Percentiles rank a stretch among this genome's conserved stretches.
phyloP scores from a whole-genome alignment of 495 filamentous ascomycete genomes.

The Elasticomyces elasticus region DNA sequence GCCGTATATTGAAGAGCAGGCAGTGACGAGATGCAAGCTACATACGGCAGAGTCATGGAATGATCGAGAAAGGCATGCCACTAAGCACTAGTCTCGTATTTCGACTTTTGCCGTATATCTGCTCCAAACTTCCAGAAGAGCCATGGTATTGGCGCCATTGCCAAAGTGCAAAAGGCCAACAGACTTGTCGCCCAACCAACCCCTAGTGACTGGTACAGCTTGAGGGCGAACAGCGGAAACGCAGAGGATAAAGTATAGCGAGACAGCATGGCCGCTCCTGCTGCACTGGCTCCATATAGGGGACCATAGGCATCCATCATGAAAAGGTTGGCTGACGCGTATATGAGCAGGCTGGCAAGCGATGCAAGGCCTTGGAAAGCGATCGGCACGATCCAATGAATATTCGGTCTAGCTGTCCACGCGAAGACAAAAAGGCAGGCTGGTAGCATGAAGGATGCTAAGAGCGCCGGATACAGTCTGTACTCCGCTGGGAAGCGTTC shows the following conservation, averaged over 20 bases:
- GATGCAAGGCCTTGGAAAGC: constrained; percentile 37
- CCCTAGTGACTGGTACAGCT: constrained; percentile 33
- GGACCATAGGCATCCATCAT: constrained; percentile 51
- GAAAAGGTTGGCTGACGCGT: constrained; percentile 32
- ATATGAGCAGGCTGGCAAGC: constrained; percentile 13
- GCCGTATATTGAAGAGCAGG: too few relatives aligned
- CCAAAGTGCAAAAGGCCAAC: constrained; percentile 35
- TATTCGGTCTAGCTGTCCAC: constrained; percentile 33
- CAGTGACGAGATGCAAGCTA: too few relatives aligned
- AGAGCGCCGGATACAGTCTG: constrained; percentile 20
- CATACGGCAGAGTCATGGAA: background rate
- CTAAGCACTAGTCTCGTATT: constrained; percentile 24
- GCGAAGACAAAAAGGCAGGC: constrained; percentile 37
- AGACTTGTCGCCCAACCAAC: constrained; percentile 36
- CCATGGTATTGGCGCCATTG: constrained; percentile 37
- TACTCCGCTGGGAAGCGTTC: constrained; percentile 23
- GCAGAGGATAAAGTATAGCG: constrained; percentile 53
- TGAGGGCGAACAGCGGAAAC: constrained; percentile 51
- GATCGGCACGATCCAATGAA: constrained; percentile 46
- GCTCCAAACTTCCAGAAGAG: constrained; percentile 34
- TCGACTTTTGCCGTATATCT: constrained; percentile 23
- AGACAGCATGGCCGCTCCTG: constrained; percentile 53
- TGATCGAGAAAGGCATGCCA: background rate
- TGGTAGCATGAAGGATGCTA: constrained; percentile 22
- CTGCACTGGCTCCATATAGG: constrained; percentile 47